Percentiles rank a stretch among this genome's conserved stretches.
These are phyloP conservation scores for Verticillium nonalfalfae DNA, from an alignment of 2,329 filamentous ascomycete genomes.

Conservation along the genomic window DNA sequence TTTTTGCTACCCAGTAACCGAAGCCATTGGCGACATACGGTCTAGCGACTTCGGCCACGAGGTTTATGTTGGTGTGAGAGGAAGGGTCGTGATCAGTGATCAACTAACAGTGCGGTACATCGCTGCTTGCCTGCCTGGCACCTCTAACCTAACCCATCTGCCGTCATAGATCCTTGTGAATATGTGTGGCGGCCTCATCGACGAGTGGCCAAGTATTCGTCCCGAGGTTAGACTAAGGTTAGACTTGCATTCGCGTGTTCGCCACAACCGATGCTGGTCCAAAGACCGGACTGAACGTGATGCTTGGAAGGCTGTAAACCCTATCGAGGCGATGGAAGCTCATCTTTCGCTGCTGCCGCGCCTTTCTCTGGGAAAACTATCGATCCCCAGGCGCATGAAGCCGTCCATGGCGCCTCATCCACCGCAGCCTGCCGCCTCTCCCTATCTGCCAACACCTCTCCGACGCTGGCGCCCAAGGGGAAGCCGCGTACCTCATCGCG, in stretches of 20 bases:
- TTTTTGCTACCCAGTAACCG: too few species aligned
- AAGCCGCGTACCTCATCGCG: constrained; percentile 33
- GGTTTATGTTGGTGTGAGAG: too few species aligned
- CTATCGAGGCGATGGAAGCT: neutral
- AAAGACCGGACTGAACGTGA: neutral
- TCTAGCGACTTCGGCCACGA: too few species aligned
- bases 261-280: neutral
- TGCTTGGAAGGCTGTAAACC: neutral
- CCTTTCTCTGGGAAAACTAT: constrained; percentile 29
- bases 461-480: constrained; percentile 27
- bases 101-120: too few species aligned
- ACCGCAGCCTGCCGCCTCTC: constrained; percentile 30
- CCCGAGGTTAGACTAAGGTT: neutral
- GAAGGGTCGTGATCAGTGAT: too few species aligned
- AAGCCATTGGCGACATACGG: too few species aligned
- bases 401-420: constrained; percentile 38
- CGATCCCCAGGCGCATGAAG: constrained; percentile 40
- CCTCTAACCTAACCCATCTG: too few species aligned
- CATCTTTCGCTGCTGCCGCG: neutral
- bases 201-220: too few species aligned
- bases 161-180: too few species aligned
- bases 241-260: neutral
- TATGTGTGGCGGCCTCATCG: too few species aligned
- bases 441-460: constrained; percentile 38
- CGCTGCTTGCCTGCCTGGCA: too few species aligned